Conservation (phyloP, 495 filamentous ascomycete genomes). For the Penicillium tannophilum region DNA sequence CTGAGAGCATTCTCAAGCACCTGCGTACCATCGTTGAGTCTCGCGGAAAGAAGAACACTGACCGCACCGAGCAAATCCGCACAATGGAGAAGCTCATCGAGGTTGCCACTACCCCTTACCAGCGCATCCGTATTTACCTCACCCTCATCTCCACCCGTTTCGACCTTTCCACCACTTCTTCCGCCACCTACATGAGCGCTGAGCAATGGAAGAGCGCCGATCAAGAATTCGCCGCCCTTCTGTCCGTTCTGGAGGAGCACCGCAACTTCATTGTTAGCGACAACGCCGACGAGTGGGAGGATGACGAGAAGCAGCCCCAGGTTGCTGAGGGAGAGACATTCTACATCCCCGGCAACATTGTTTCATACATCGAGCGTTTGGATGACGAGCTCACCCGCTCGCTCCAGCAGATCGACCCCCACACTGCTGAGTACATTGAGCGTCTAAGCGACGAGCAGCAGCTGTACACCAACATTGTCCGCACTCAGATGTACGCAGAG, state of each 20-base stretch:
- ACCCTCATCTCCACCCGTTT: conserved; percentile 93
- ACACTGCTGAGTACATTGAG: conserved; percentile 98
- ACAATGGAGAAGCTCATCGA: conserved; percentile 96
- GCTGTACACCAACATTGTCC: conserved; percentile 90
- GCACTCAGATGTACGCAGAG: conserved; percentile 85
- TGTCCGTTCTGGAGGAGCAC: conserved; percentile 78
- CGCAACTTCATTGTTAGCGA: conserved; percentile 81
- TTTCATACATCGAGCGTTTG: conserved; percentile 91
- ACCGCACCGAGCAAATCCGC: conserved; percentile 89
- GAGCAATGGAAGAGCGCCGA: conserved; percentile 98
- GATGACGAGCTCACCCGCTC: conserved; percentile 98
- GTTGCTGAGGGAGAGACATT: conserved; percentile 71
- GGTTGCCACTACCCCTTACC: conserved; percentile 86
- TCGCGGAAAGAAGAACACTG: conserved; percentile 97
- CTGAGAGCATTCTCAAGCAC: conserved; percentile 98
- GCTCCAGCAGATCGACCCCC: conserved; percentile 93
- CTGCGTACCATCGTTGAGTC: conserved; percentile 91
- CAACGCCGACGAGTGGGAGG: conserved; percentile 96
- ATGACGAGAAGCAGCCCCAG: conserved; percentile 88
- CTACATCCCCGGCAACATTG: conserved; percentile 88
- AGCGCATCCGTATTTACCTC: conserved; percentile 89
- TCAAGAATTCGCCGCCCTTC: conserved; percentile 74
- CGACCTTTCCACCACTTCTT: conserved; percentile 77
- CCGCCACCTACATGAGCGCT: conserved; percentile 81
- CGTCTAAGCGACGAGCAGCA: conserved; percentile 85